A percentile compares a stretch with the other conserved stretches of the same genome.
Evolutionary conservation across 148 eudicot genomes (phyloP).

Genomic region (Silene uniflora): DNA sequence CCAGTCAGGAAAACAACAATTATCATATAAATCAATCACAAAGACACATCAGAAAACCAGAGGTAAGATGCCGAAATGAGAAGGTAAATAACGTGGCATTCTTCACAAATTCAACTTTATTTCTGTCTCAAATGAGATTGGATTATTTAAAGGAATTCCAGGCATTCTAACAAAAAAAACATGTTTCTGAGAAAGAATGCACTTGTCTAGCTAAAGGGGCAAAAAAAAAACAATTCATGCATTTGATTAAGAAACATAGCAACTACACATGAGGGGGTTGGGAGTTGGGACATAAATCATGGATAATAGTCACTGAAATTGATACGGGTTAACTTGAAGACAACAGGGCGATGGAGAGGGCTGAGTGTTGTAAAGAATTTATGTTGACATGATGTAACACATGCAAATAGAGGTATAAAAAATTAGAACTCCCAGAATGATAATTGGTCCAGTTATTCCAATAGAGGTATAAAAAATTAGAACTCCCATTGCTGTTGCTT

Average conservation of each 20-base stretch:
- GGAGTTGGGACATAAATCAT: too few species aligned
- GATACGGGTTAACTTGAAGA: too few species aligned
- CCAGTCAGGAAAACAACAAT: not conserved
- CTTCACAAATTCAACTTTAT: not conserved
- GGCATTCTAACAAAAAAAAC: not conserved
- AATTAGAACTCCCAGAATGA: not conserved
- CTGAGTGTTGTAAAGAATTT: too few species aligned
- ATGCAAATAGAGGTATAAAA: too few species aligned
- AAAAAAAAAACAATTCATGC: not conserved
- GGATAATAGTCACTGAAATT: too few species aligned
- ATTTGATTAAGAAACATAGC: not conserved
- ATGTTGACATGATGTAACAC: too few species aligned
- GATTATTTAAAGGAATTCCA: not conserved
- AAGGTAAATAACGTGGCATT: not conserved
- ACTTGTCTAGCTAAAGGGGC: not conserved
- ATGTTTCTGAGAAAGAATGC: not conserved
- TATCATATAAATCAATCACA: not conserved
- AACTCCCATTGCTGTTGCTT: conserved; percentile 6
- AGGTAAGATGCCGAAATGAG: not conserved
- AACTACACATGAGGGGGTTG: not conserved
- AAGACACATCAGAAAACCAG: not conserved
- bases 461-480: not conserved
- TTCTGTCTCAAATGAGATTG: not conserved
- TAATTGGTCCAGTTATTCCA: not conserved
- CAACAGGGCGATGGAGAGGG: too few species aligned